These are phyloP conservation scores for Epichloe brachyelytri DNA, from an alignment of 2,329 filamentous ascomycete species.

Conservation along the genomic window DNA sequence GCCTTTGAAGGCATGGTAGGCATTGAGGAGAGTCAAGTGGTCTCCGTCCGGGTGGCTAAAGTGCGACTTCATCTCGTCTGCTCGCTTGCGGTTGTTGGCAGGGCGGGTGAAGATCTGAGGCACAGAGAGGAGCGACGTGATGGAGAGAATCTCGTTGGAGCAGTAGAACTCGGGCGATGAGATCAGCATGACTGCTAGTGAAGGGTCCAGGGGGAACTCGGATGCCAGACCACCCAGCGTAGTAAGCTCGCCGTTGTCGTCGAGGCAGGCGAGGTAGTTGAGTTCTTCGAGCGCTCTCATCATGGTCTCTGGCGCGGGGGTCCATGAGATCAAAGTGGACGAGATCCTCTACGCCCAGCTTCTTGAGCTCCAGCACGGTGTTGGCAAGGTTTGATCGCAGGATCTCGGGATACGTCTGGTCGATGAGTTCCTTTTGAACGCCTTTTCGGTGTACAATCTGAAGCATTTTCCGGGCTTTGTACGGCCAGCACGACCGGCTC, in stretches of 20 bases:
- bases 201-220: slow-evolving; percentile 83
- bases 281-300: slow-evolving; percentile 97
- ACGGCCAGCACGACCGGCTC: slow-evolving; percentile 97
- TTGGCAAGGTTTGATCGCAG: slow-evolving; percentile 87
- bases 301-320: slow-evolving; percentile 91
- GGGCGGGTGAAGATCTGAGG: slow-evolving; percentile 90
- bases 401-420: slow-evolving; percentile 94
- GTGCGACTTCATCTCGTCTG: slow-evolving; percentile 92
- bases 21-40: slow-evolving; percentile 90
- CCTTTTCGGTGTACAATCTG: slow-evolving; percentile 84
- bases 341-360: slow-evolving; percentile 86
- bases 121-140: slow-evolving; percentile 86
- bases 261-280: slow-evolving; percentile 91
- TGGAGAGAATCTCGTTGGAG: slow-evolving; percentile 93
- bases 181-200: slow-evolving; percentile 94
- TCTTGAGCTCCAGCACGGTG: slow-evolving; percentile 93
- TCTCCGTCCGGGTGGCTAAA: slow-evolving; percentile 92
- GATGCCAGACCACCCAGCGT: slow-evolving; percentile 75
- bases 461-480: slow-evolving; percentile 98
- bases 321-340: slow-evolving; percentile 99
- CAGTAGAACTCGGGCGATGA: slow-evolving; percentile 96
- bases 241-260: slow-evolving; percentile 92
- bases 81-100: slow-evolving; percentile 70
- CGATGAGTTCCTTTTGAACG: slow-evolving; percentile 97
- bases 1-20: slow-evolving; percentile 93